phyloP scores from a whole-genome alignment of 108 stramenopile genomes.

The Skeletonema marinoi region DNA sequence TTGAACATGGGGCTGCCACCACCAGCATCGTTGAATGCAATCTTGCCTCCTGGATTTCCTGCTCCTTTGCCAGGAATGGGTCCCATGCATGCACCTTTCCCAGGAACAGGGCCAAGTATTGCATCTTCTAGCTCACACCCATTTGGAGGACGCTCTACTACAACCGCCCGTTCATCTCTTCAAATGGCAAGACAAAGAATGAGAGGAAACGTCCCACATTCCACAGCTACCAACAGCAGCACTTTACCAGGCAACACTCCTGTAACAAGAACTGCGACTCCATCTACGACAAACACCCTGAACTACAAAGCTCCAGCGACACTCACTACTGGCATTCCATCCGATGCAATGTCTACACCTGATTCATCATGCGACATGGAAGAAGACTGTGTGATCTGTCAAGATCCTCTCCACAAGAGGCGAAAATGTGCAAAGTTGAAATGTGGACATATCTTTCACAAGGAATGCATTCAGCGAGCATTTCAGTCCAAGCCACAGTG shows the following conservation, averaged over 20 bases:
- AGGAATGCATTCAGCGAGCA: constrained; percentile 31
- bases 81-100: no score
- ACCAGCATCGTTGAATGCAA: not conserved
- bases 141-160: not conserved
- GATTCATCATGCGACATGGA: constrained; percentile 9
- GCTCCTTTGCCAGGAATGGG: no score
- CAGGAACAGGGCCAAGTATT: not conserved
- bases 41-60: no score
- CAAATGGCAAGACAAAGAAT: not conserved
- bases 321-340: constrained; percentile 9
- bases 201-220: not conserved
- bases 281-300: not conserved
- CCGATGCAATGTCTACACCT: not conserved
- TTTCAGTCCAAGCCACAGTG: constrained; percentile 13
- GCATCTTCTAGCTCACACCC: not conserved
- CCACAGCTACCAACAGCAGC: no score
- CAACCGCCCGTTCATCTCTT: not conserved
- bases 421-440: constrained; percentile 14
- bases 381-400: constrained; percentile 14
- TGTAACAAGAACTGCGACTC: not conserved
- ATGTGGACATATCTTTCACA: constrained; percentile 44
- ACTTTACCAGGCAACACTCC: not conserved
- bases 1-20: no score
- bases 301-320: constrained; percentile 5
- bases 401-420: not conserved